A percentile compares a stretch with the other conserved stretches of the same genome.
phyloP scores from a whole-genome alignment of 331 rosid genomes.

The Quercus lobata region DNA sequence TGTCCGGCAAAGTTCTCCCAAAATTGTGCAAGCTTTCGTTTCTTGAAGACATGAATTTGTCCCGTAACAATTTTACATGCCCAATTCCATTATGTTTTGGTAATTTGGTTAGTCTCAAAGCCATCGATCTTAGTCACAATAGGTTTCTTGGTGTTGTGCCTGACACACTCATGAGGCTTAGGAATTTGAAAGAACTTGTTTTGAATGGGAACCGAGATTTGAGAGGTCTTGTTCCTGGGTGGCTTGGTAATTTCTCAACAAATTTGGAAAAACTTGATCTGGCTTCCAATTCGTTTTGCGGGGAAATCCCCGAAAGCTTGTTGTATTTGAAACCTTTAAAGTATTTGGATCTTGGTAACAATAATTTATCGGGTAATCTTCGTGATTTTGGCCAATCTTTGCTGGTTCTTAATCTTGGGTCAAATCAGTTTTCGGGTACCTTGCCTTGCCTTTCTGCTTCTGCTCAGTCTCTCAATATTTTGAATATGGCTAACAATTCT shows the following conservation, averaged over 20 bases:
- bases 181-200: constrained; percentile 59
- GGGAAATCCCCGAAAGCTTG: constrained; percentile 70
- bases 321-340: constrained; percentile 52
- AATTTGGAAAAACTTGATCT: constrained; percentile 62
- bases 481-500: constrained; percentile 77
- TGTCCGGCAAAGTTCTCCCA: constrained; percentile 73
- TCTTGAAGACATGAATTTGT: constrained; percentile 51
- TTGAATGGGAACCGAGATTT: constrained; percentile 62
- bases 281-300: constrained; percentile 57
- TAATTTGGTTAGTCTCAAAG: constrained; percentile 35
- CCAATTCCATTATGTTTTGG: constrained; percentile 70
- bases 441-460: constrained; percentile 89
- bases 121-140: constrained; percentile 66
- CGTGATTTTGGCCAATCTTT: constrained; percentile 71
- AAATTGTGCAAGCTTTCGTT: constrained; percentile 55
- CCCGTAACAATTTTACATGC: constrained; percentile 59
- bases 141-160: constrained; percentile 68
- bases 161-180: constrained; percentile 55
- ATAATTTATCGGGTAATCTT: constrained; percentile 56
- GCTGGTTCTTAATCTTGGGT: constrained; percentile 72
- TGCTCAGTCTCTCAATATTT: constrained; percentile 47
- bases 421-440: constrained; percentile 85
- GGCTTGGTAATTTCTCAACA: constrained; percentile 87
- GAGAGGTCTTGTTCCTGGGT: constrained; percentile 68
- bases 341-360: constrained; percentile 67